These are phyloP conservation scores for Pythium vanterpoolii DNA, from an alignment of 352 stramenopile species.

Conservation along the genomic window DNA sequence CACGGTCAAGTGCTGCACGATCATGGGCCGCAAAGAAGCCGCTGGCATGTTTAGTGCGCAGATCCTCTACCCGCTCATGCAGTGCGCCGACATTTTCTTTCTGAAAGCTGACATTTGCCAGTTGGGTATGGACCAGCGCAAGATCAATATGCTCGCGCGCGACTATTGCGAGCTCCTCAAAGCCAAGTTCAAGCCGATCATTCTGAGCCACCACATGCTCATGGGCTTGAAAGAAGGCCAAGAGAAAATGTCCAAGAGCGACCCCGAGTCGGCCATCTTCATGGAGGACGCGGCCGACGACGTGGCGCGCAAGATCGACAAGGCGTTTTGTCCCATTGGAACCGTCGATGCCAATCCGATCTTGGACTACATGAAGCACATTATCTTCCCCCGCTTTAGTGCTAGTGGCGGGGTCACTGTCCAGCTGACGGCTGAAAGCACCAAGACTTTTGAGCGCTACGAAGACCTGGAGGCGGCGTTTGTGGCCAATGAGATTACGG, in stretches of 20 bases:
- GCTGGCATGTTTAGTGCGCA: conserved; percentile 92
- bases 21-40: conserved; percentile 96
- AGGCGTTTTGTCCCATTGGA: conserved; percentile 95
- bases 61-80: conserved; percentile 97
- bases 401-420: conserved; percentile 39
- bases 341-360: conserved; percentile 93
- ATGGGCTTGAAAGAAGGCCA: conserved; percentile 98
- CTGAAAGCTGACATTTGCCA: conserved; percentile 99
- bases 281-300: conserved; percentile 97
- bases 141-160: conserved; percentile 98
- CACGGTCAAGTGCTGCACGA: conserved; percentile 98
- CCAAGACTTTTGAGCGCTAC: conserved; percentile 88
- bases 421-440: conserved; percentile 43
- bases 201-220: conserved; percentile 99
- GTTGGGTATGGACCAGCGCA: conserved; percentile 98
- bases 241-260: conserved; percentile 99
- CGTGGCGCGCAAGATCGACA: conserved; percentile 97
- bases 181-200: conserved; percentile 93
- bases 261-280: conserved; percentile 98
- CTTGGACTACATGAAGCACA: conserved; percentile 97
- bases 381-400: conserved; percentile 90
- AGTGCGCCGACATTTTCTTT: conserved; percentile 99
- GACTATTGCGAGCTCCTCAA: conserved; percentile 98
- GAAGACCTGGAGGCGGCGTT: conserved; percentile 92
- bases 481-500: conserved; percentile 85